Evolutionary conservation across 495 filamentous ascomycete species (phyloP).

Genomic region (Aspergillus incahuasiensis): DNA sequence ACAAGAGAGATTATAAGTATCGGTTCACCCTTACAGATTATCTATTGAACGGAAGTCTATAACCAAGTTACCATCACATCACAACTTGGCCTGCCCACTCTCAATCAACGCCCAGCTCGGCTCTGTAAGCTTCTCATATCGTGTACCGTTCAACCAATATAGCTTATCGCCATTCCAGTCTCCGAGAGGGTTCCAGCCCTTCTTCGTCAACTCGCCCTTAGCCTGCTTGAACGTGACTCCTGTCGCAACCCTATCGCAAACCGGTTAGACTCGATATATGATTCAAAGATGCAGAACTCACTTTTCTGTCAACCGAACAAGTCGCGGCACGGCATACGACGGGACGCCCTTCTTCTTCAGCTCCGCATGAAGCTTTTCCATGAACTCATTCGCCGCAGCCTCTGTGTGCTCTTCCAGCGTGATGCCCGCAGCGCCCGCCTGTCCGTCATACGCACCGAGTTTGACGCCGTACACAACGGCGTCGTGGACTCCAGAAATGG

Average conservation of each 20-base stretch:
- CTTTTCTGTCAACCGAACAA: constrained; percentile 49
- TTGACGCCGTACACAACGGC: constrained; percentile 50
- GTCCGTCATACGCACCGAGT: constrained; percentile 45
- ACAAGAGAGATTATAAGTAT: too few species aligned
- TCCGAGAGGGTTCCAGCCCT: constrained; percentile 38
- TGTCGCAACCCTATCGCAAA: constrained; percentile 38
- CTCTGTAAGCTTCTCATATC: constrained; percentile 37
- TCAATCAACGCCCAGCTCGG: constrained; percentile 43
- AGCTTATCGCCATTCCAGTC: constrained; percentile 38
- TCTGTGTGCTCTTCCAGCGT: constrained; percentile 38
- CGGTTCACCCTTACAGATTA: too few species aligned
- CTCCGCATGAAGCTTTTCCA: constrained; percentile 30
- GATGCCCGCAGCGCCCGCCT: constrained; percentile 48
- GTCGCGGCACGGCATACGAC: constrained; percentile 44
- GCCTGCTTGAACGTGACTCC: constrained; percentile 52
- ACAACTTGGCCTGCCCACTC: constrained; percentile 43
- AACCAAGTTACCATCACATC: neutral
- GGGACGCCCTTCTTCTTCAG: constrained; percentile 49
- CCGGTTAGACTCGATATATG: neutral
- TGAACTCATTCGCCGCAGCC: constrained; percentile 29
- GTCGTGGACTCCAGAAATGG: constrained; percentile 42
- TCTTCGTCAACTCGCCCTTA: constrained; percentile 44
- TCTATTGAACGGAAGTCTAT: too few species aligned
- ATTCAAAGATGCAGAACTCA: constrained; percentile 19
- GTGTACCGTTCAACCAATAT: constrained; percentile 44